Base-by-base conservation (phyloP, 768 basidiomycete species). In the Sporobolomyces pararoseus region DNA sequence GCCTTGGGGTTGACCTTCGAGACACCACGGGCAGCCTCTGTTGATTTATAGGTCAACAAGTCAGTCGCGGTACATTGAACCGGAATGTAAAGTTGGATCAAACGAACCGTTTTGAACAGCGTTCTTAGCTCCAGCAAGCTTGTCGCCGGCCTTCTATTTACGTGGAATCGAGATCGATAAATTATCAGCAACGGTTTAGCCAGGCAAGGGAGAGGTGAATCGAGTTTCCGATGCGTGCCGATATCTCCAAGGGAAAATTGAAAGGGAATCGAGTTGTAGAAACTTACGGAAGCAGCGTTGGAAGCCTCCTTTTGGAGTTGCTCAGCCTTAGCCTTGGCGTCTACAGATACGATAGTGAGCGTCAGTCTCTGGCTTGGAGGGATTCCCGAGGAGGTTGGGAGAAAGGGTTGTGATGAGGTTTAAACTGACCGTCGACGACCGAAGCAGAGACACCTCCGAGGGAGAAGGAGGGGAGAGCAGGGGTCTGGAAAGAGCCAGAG, bases 401-500 rank as follows among this genome's bases (percentile, higher is more conserved):
- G n/a, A n/a, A n/a, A n/a, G n/a, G n/a, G 60, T 13, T 17, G 79
- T 82, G 79, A 81, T 10, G 4, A 42, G 12, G 23, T 1, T 74
- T 75, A n/a, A 82, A 82, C 70, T 66, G 73, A 25, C 81, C 85
- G 32, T 84, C 83, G 3, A 84, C 84, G 14, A 82, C 82, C 9
- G 84, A 86, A 65, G 86, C 86, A 73, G 77, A 85, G 2, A 85
- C 86, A 7, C 85, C 85, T 13, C 75, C 85, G 61, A 83, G 80
- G 62, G 83, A 84, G 62, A 82, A 84, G 50, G 80, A 82, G 58
- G 80, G 86, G 50, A 73, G 50, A 29, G 68, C 68, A 35, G 68
- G 63, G 63, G 68, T 70, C 51, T 64, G 51, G 68, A 70, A 70
- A 17, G 68, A 65, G 63, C 68, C 68, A 44, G 50, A 50, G 58